Evolutionary conservation across 2,329 filamentous ascomycete species (phyloP).

Genomic region (Phialophora expanda): DNA sequence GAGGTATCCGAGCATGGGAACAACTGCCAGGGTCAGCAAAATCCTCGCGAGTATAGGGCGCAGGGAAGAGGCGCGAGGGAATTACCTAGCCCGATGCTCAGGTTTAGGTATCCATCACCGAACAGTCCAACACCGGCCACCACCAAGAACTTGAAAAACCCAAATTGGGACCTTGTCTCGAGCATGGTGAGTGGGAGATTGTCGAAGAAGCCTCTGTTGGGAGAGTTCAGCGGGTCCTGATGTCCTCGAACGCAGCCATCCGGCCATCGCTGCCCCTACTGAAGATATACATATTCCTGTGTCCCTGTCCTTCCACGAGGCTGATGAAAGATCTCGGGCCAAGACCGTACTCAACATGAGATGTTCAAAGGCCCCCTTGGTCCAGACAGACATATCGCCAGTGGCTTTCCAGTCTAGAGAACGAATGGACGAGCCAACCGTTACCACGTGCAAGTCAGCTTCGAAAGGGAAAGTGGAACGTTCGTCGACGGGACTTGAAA

Average conservation of each 20-base stretch:
- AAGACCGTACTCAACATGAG: constrained; percentile 8
- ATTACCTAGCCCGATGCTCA: constrained; percentile 41
- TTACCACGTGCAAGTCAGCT: constrained; percentile 21
- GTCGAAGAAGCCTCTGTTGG: no score
- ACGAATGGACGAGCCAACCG: constrained; percentile 17
- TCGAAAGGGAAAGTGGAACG: neutral
- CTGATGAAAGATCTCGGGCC: constrained; percentile 20
- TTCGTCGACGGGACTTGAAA: neutral
- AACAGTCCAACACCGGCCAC: constrained; percentile 41
- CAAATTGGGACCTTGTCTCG: constrained; percentile 20
- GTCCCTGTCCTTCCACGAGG: neutral
- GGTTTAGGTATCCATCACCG: constrained; percentile 42
- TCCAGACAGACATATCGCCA: neutral
- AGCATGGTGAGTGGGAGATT: constrained; percentile 15
- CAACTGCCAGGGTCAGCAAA: constrained; percentile 30
- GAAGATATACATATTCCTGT: constrained; percentile 3
- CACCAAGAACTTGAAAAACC: constrained; percentile 39
- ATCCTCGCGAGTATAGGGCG: neutral
- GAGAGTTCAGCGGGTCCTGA: neutral
- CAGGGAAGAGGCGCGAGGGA: neutral
- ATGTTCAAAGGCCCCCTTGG: neutral
- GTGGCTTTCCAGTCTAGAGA: constrained; percentile 3
- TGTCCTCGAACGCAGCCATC: neutral
- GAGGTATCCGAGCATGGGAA: constrained; percentile 41
- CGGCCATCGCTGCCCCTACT: neutral